Base-by-base conservation (phyloP, 108 stramenopile genomes). In the Pseudonitzschia multistriata region DNA sequence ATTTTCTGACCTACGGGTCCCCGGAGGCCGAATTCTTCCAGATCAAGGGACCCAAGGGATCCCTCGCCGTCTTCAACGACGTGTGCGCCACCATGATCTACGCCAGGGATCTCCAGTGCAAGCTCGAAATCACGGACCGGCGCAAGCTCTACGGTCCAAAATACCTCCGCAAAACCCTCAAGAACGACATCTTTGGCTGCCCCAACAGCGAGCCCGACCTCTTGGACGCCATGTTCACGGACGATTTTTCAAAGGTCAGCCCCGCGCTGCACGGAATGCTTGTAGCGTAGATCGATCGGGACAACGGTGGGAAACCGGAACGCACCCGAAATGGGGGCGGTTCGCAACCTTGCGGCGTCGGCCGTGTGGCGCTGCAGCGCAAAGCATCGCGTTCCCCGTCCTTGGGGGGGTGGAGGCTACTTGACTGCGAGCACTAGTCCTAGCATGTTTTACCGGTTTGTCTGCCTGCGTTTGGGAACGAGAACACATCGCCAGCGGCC, bases 31-130 rank as follows among this genome's bases (percentile, higher is more conserved):
- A 45, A 13, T 64, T 64, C 45, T 45, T 42, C 1, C 63, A 47
- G 28, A 45, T 64, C 42, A 47, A 64, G 42, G 63, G 63, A 14
- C n/a, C 21, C 5, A 40, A 64, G 24, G 63, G 34, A 24, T 22
- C 21, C 22, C 27, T 64, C 40, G 34, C n/a, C 0, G 36, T 47
- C 0, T 64, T 64, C 40, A 64, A 64, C 34, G 22, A 47, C n/a
- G 5, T 64, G 40, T 17, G 15, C 8, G 15, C n/a, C 22, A 34
- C 35, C 27, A 64, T 64, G 63, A 27, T 64, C 25, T 64, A 64
- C 40, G 22, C n/a, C 22, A 64, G 47, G 63, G 42, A 64, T 14
- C 17, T 64, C 35, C 63, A 47, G 40, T 64, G 63, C 42, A 45
- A 47, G 13, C 40, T 64, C 22, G 42, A 64, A 5, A 15, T 64